A percentile compares a stretch with the other conserved stretches of the same genome.
Evolutionary conservation across 164 flowering plant species (phyloP).

Genomic region (Pachysandra terminalis): DNA sequence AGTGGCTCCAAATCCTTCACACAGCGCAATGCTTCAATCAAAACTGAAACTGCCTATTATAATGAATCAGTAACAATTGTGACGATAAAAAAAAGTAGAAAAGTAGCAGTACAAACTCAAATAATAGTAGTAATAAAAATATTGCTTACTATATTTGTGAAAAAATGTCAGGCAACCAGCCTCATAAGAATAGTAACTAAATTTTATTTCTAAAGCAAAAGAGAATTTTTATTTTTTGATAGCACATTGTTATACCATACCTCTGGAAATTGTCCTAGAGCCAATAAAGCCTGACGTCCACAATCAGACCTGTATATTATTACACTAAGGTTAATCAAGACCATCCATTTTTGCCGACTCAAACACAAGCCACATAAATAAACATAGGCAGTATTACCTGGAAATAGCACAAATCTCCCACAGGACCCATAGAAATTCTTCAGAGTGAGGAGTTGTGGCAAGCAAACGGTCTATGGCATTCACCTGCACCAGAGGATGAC

Average conservation of each 20-base stretch:
- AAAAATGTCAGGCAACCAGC: too few species aligned
- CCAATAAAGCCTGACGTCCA: constrained; percentile 89
- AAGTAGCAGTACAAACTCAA: neutral
- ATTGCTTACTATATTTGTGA: too few species aligned
- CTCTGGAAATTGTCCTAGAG: constrained; percentile 84
- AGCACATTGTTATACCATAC: constrained; percentile 26
- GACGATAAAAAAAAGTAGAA: neutral
- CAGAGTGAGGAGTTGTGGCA: constrained; percentile 55
- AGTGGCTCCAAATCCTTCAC: constrained; percentile 66
- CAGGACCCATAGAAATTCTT: constrained; percentile 79
- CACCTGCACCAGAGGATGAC: constrained; percentile 43
- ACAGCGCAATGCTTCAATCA: constrained; percentile 75
- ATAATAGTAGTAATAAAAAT: neutral
- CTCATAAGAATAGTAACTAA: neutral
- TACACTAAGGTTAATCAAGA: constrained; percentile 1
- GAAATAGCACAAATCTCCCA: constrained; percentile 94
- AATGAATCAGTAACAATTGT: neutral
- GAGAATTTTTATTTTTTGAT: neutral
- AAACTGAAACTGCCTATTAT: constrained; percentile 51
- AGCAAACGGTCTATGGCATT: constrained; percentile 73
- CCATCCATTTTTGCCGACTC: neutral
- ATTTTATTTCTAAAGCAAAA: neutral
- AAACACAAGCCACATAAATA: constrained; percentile 6
- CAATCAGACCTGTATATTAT: constrained; percentile 73
- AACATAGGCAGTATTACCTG: constrained; percentile 43